These are phyloP conservation scores for Vaccinium vitisidaea DNA, from an alignment of 148 eudicot species.

Conservation along the genomic window DNA sequence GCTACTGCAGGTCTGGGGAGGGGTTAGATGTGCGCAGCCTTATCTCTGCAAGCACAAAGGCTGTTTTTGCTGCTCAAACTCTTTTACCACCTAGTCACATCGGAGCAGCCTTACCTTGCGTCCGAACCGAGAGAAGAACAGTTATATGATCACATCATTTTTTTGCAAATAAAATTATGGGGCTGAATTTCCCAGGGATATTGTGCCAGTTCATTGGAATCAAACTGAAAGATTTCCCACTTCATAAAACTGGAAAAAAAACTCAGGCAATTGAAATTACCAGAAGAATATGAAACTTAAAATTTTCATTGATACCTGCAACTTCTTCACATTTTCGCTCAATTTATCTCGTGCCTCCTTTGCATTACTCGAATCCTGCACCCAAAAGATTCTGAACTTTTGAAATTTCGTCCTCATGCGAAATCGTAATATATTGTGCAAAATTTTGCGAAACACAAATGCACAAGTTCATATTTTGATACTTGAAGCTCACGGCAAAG, in stretches of 20 bases:
- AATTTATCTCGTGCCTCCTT: slow-evolving; percentile 51
- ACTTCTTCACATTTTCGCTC: slow-evolving; percentile 51
- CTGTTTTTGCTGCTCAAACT: neutral
- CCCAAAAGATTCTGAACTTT: neutral
- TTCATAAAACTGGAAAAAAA: neutral
- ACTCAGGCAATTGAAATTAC: neutral
- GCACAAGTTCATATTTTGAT: neutral
- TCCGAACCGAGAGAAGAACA: too few relatives aligned
- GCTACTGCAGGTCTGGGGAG: neutral
- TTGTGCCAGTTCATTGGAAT: neutral
- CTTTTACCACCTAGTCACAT: too few relatives aligned
- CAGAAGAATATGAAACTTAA: neutral
- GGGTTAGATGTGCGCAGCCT: neutral
- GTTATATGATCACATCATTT: too few relatives aligned
- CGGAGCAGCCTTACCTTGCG: too few relatives aligned
- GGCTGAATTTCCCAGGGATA: neutral
- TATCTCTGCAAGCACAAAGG: neutral
- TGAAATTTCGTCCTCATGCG: neutral
- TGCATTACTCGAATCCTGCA: slow-evolving; percentile 61
- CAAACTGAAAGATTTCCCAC: neutral
- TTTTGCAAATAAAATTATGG: neutral
- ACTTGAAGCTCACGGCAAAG: neutral
- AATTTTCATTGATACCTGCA: slow-evolving; percentile 43
- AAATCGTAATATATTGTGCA: neutral
- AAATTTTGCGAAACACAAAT: neutral